Percentiles rank a stretch among this genome's conserved stretches.
phyloP scores from a whole-genome alignment of 2,329 filamentous ascomycete species.

The Coniochaeta sp. region DNA sequence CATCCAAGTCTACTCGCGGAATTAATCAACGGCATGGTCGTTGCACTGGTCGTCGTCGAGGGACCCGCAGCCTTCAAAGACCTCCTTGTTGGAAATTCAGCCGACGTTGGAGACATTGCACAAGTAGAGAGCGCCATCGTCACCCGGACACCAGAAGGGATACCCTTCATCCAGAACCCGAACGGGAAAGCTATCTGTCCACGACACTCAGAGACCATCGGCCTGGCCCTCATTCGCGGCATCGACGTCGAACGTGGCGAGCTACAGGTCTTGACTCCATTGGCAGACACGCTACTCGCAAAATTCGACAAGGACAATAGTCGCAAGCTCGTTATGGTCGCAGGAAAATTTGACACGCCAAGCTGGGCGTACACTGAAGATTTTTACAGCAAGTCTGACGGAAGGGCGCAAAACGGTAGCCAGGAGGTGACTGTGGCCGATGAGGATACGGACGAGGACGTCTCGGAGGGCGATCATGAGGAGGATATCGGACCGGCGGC shows the following conservation, averaged over 20 bases:
- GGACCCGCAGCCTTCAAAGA: conserved; percentile 39
- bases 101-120: neutral
- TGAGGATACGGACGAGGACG: conserved; percentile 26
- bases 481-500: conserved; percentile 9
- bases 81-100: conserved; percentile 7
- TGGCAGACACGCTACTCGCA: conserved; percentile 31
- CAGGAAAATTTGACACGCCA: conserved; percentile 61
- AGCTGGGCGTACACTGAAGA: conserved; percentile 65
- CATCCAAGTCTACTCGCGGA: conserved; percentile 51
- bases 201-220: conserved; percentile 48
- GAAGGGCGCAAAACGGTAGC: conserved; percentile 12
- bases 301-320: conserved; percentile 27
- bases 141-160: conserved; percentile 35
- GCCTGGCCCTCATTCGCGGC: conserved; percentile 61
- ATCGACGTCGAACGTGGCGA: conserved; percentile 47
- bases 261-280: conserved; percentile 61
- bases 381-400: conserved; percentile 32
- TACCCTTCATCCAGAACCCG: conserved; percentile 56
- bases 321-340: conserved; percentile 52
- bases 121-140: conserved; percentile 16
- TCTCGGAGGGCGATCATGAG: conserved; percentile 20
- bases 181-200: conserved; percentile 52
- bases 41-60: conserved; percentile 59
- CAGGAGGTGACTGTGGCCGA: conserved; percentile 24
- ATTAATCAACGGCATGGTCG: conserved; percentile 61